Conservation (phyloP, 2,329 filamentous ascomycete genomes). For the Talaromyces atroroseus region DNA sequence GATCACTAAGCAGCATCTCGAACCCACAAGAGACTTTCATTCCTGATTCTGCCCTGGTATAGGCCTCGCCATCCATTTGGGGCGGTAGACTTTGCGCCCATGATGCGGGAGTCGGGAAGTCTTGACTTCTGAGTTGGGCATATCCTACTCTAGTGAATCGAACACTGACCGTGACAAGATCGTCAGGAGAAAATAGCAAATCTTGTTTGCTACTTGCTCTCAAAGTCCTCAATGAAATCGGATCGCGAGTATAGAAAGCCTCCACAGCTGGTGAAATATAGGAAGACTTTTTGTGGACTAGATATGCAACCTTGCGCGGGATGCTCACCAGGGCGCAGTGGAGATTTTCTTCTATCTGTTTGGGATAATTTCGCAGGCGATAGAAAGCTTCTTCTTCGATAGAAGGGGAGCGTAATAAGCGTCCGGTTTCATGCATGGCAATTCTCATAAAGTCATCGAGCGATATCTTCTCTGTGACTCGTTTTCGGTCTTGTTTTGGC, state of each 20-base stretch:
- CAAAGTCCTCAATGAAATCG: constrained; percentile 66
- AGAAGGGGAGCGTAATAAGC: constrained; percentile 64
- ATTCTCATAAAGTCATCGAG: constrained; percentile 60
- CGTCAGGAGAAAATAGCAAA: constrained; percentile 65
- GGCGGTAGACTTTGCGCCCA: constrained; percentile 45
- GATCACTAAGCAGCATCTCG: constrained; percentile 72
- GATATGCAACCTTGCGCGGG: constrained; percentile 73
- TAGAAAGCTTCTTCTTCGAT: constrained; percentile 90
- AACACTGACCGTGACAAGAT: constrained; percentile 73
- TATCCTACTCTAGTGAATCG: constrained; percentile 85
- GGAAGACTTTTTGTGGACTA: constrained; percentile 69
- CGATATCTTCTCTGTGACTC: constrained; percentile 46
- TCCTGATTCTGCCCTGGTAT: constrained; percentile 58
- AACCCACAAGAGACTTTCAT: constrained; percentile 90
- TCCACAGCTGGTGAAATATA: constrained; percentile 80
- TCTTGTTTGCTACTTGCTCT: constrained; percentile 49
- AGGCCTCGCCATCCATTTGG: constrained; percentile 40
- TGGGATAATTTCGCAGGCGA: constrained; percentile 75
- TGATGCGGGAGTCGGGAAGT: constrained; percentile 61
- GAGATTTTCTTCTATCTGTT: constrained; percentile 65
- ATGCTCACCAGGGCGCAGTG: constrained; percentile 70
- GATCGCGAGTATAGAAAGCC: constrained; percentile 86
- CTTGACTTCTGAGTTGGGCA: constrained; percentile 82
- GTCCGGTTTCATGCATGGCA: constrained; percentile 52
- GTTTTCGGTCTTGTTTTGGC: constrained; percentile 43